Base-by-base conservation (phyloP, 2,329 filamentous ascomycete species). In the Paecilomyces formosus region DNA sequence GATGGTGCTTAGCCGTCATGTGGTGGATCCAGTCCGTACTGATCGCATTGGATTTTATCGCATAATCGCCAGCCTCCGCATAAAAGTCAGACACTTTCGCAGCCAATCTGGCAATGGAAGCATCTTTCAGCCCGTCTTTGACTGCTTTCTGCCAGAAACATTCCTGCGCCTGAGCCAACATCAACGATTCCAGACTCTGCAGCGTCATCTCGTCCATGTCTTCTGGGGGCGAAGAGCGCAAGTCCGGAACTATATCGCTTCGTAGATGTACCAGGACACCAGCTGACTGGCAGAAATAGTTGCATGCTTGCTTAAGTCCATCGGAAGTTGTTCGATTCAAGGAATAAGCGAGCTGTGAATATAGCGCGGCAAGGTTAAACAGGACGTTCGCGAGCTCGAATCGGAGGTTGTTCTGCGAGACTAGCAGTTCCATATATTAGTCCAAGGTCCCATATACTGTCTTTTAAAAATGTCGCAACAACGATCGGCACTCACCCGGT, bases 61-160 rank as follows among this genome's bases (percentile, higher is more conserved):
- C 92, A 63, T 87, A 88, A 66, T 97, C 93, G 6, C 89, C 87
- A 0, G 92, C 91, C 57, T 87, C 79, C 56, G 86, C 89, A 74
- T 97, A 99, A 51, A 96, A 83, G 69, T 99, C 94, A 2, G 90
- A 95, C 3, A 97, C 92, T 61, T 91, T 86, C 3, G 91, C 91
- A 3, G 94, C 92, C 18, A 99, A 81, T 71, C 95, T 94, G 2
- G 94, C 90, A 61, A 99, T 96, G 0, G 88, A 90, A 1, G 86
- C 89, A 71, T 99, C 94, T 72, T 96, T 97, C 76, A 96, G 86
- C 24, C 88, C 87, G 70, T 97, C 93, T 78, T 95, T 92, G 59
- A 96, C 92, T 0, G 94, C 93, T 72, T 96, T 97, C 66, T 94
- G 89, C 94, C 94, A 99, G 74, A 94, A 97, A 71, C 92, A 97